Evolutionary conservation across 495 filamentous ascomycete species (phyloP).

Genomic region (Aspergillus baeticus): DNA sequence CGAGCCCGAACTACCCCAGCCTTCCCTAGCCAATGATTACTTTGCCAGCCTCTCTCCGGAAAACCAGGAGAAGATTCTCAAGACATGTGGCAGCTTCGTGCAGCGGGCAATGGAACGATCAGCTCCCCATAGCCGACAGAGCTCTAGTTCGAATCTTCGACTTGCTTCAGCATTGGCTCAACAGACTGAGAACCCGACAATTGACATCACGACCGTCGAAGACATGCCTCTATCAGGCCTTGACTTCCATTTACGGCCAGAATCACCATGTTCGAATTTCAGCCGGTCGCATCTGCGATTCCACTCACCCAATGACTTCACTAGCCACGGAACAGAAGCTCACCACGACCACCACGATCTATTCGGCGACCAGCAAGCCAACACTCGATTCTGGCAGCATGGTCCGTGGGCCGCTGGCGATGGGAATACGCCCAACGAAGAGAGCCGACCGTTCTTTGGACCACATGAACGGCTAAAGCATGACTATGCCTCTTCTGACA

Average conservation of each 20-base stretch:
- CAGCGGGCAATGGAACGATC: constrained; percentile 45
- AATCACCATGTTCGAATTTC: constrained; percentile 48
- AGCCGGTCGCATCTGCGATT: constrained; percentile 48
- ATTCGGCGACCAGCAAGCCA: constrained; percentile 49
- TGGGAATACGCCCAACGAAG: constrained; percentile 50
- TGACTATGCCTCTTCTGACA: constrained; percentile 50
- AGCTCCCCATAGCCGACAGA: constrained; percentile 44
- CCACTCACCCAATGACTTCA: constrained; percentile 46
- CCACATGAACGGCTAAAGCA: constrained; percentile 49
- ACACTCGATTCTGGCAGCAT: constrained; percentile 50
- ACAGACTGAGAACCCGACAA: constrained; percentile 47
- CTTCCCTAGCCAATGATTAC: constrained; percentile 45
- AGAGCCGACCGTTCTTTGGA: constrained; percentile 48
- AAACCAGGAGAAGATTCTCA: constrained; percentile 45
- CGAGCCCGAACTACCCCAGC: constrained; percentile 38
- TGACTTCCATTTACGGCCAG: constrained; percentile 45
- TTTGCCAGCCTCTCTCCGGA: constrained; percentile 41
- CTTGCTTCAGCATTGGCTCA: constrained; percentile 43
- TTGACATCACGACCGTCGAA: constrained; percentile 48
- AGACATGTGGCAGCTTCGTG: constrained; percentile 48
- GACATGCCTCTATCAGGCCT: constrained; percentile 40
- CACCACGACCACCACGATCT: constrained; percentile 49
- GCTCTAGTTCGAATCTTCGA: constrained; percentile 43
- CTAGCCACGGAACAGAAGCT: constrained; percentile 37
- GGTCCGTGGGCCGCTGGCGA: constrained; percentile 48